Conservation (phyloP, 2,329 filamentous ascomycete genomes). For the Cladosporium sp. region DNA sequence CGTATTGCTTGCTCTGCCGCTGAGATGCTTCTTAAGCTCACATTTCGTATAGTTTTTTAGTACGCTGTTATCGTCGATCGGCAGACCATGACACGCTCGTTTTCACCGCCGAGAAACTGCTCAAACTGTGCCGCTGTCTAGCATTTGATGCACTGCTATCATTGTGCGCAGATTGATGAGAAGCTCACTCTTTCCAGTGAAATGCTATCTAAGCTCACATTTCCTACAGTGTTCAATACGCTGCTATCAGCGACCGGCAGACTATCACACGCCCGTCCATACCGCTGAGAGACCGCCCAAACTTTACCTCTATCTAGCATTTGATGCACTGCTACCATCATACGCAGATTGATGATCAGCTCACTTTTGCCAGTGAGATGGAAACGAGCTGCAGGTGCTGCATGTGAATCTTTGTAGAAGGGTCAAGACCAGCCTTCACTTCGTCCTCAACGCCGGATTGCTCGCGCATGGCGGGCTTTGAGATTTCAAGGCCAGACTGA, state of each 20-base stretch:
- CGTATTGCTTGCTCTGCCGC: background rate
- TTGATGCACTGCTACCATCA: background rate
- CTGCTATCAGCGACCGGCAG: background rate
- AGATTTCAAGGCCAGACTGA: too few relatives aligned
- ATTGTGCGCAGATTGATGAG: background rate
- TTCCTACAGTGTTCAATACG: background rate
- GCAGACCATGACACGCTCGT: background rate
- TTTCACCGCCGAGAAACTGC: background rate
- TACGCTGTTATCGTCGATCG: background rate
- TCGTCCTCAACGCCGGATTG: background rate
- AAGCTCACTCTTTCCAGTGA: background rate
- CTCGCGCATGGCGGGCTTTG: too few relatives aligned
- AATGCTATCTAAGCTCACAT: background rate
- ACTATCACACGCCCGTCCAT: background rate
- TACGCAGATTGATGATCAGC: background rate
- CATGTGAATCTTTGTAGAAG: too few relatives aligned
- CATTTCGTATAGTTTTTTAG: background rate
- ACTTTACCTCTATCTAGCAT: background rate
- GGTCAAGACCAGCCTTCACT: too few relatives aligned
- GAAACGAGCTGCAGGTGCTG: background rate
- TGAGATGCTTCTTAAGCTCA: background rate
- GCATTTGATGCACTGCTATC: background rate
- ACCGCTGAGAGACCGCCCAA: background rate
- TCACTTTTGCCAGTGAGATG: background rate
- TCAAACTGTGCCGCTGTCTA: background rate